phyloP scores from a whole-genome alignment of 148 eudicot genomes.

The Rhododendron molle region DNA sequence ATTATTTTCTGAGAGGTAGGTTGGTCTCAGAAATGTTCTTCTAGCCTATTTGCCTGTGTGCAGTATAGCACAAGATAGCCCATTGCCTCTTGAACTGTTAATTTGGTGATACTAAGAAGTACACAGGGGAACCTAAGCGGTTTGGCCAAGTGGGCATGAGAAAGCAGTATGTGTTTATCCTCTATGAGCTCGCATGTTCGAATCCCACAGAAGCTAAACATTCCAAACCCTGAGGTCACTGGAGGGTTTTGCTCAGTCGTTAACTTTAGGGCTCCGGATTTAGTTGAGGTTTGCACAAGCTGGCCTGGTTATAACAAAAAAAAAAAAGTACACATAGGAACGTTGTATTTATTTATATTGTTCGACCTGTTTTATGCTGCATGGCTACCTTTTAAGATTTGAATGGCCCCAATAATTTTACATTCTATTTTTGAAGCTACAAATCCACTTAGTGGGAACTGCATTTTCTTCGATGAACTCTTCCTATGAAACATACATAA shows the following conservation, averaged over 20 bases:
- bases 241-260: no score
- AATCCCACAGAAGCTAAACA: no score
- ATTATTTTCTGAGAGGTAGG: not conserved
- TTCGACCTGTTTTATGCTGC: not conserved
- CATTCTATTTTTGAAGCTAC: not conserved
- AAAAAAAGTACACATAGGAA: not conserved
- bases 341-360: not conserved
- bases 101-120: not conserved
- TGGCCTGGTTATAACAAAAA: no score
- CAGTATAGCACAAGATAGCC: not conserved
- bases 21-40: not conserved
- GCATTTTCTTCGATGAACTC: no score
- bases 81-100: not conserved
- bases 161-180: no score
- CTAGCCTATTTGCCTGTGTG: not conserved
- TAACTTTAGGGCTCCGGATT: no score
- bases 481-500: not conserved
- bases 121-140: not conserved
- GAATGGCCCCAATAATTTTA: not conserved
- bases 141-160: no score
- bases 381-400: not conserved
- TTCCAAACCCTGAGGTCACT: no score
- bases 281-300: no score
- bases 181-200: no score
- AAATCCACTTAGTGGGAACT: not conserved